Conservation (phyloP, 495 filamentous ascomycete genomes). For the Penicillium parvum region DNA sequence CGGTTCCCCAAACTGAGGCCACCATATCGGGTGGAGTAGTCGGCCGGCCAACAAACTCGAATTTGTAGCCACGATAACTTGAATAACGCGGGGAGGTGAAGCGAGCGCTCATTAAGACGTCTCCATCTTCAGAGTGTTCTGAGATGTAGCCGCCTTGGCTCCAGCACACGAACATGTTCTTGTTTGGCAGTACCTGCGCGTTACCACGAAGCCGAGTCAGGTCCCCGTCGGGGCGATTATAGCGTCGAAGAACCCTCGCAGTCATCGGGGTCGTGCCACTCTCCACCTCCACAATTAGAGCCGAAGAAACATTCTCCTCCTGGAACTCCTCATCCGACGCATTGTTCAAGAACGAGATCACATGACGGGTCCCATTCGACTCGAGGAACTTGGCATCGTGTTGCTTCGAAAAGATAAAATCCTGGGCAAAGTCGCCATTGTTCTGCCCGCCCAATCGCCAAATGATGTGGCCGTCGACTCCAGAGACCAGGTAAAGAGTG, state of each 20-base stretch:
- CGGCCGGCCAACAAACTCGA: conserved; percentile 29
- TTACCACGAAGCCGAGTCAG: conserved; percentile 53
- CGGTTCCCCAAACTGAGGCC: conserved; percentile 25
- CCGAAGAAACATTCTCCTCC: conserved; percentile 44
- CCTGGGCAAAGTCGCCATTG: conserved; percentile 31
- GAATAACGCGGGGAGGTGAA: conserved; percentile 26
- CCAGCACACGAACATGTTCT: conserved; percentile 56
- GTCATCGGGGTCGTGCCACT: conserved; percentile 39
- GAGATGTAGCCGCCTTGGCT: conserved; percentile 48
- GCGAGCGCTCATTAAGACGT: conserved; percentile 35
- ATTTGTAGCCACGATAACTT: conserved; percentile 34
- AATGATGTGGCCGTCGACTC: conserved; percentile 50
- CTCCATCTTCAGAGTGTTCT: conserved; percentile 47
- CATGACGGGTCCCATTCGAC: conserved; percentile 36
- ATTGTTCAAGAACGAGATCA: conserved; percentile 52
- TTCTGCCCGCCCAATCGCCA: conserved; percentile 51
- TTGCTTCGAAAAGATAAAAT: conserved; percentile 56
- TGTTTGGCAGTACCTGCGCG: conserved; percentile 48
- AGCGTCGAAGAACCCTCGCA: conserved; percentile 36
- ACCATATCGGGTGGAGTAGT: conserved; percentile 22
- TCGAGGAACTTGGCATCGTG: conserved; percentile 54
- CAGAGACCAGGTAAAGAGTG: conserved; percentile 54
- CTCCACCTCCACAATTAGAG: conserved; percentile 50
- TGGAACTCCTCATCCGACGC: conserved; percentile 41
- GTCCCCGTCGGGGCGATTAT: conserved; percentile 37